These are phyloP conservation scores for Thielaviopsis cerberus DNA, from an alignment of 2,329 filamentous ascomycete genomes.

Conservation along the genomic window DNA sequence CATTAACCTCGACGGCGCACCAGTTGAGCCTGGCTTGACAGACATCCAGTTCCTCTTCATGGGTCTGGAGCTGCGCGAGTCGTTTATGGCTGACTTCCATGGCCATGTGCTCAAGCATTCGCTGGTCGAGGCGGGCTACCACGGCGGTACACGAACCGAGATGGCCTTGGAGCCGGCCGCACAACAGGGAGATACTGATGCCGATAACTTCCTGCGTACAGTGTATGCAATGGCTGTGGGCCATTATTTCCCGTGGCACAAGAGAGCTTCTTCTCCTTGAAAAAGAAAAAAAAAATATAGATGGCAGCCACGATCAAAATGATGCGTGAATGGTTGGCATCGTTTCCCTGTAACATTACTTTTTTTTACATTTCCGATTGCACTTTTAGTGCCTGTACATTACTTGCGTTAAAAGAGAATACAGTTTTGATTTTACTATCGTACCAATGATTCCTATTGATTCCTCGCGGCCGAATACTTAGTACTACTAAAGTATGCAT, in stretches of 20 bases:
- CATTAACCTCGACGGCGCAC: background rate
- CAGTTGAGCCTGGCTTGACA: background rate
- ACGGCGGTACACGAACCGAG: constrained; percentile 32
- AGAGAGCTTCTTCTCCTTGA: background rate
- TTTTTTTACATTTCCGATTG: background rate
- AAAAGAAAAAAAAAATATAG: background rate
- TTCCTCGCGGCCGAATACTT: too few species aligned
- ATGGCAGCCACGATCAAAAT: too few species aligned
- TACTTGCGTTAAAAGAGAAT: too few species aligned
- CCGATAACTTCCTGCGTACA: background rate
- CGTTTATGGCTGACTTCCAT: constrained; percentile 18
- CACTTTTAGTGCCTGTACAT: too few species aligned
- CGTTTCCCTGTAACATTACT: constrained; percentile 3
- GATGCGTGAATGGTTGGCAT: background rate
- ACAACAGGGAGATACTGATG: background rate
- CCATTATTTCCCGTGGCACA: constrained; percentile 5
- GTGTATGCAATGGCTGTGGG: constrained; percentile 4
- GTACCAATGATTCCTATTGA: too few species aligned
- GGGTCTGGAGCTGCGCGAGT: constrained; percentile 33
- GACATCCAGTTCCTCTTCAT: constrained; percentile 24
- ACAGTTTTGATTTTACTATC: too few species aligned
- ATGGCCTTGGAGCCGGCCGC: constrained; percentile 25
- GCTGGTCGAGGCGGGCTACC: constrained; percentile 31
- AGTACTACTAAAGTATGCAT: too few species aligned
- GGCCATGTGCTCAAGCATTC: constrained; percentile 32